phyloP scores from a whole-genome alignment of 345 rosid species.

The Arabidopsis arenosa region DNA sequence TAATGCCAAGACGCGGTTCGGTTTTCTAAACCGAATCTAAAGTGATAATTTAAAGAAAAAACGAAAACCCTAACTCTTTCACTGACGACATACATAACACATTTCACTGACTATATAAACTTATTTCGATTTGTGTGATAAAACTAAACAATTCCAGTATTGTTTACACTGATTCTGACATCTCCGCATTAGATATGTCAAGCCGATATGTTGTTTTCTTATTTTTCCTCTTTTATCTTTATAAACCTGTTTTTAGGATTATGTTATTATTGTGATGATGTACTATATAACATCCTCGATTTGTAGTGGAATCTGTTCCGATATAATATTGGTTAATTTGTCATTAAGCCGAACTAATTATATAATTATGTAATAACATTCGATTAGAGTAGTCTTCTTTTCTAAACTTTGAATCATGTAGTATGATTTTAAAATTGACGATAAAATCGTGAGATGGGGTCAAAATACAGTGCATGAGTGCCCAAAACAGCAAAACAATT shows the following conservation, averaged over 20 bases:
- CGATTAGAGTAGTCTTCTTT: neutral
- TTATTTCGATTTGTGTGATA: neutral
- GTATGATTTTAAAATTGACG: neutral
- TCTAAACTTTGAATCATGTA: neutral
- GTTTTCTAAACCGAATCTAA: constrained; percentile 37
- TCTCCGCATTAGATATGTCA: neutral
- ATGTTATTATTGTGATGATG: neutral
- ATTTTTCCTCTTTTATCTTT: neutral
- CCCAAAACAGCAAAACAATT: constrained; percentile 32
- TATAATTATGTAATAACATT: neutral
- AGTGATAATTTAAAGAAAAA: neutral
- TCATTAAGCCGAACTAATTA: neutral
- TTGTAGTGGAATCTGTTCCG: neutral
- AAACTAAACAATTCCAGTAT: neutral
- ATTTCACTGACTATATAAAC: neutral
- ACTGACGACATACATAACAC: too few relatives aligned
- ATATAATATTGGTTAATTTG: neutral
- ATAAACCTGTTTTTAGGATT: too few relatives aligned
- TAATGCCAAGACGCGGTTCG: constrained; percentile 41
- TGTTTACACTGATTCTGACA: neutral
- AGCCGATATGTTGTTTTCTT: neutral
- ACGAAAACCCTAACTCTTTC: neutral
- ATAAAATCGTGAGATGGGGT: constrained; percentile 29
- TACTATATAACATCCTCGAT: neutral
- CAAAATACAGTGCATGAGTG: constrained; percentile 36